A percentile compares a stretch with the other conserved stretches of the same genome.
phyloP scores from a whole-genome alignment of 768 basidiomycete genomes.

The Trametes meyenii region DNA sequence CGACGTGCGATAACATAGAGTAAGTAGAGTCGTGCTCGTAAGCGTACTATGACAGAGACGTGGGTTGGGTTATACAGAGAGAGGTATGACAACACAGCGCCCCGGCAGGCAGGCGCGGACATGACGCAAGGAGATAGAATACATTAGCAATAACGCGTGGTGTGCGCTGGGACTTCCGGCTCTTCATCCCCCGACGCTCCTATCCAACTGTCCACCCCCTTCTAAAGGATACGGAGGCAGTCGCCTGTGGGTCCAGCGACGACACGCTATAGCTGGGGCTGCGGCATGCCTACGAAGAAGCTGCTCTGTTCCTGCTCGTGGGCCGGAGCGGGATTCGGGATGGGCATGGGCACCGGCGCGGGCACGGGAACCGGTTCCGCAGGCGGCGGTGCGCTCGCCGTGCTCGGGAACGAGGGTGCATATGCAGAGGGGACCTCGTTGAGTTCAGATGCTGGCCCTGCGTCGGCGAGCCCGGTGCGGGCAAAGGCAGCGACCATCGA shows the following conservation, averaged over 20 bases:
- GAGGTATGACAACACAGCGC: constrained; percentile 9
- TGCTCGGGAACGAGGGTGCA: constrained; percentile 8
- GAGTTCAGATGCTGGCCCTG: neutral
- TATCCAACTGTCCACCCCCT: constrained; percentile 6
- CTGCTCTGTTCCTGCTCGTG: neutral
- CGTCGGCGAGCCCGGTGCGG: constrained; percentile 44
- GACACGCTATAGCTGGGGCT: constrained; percentile 2
- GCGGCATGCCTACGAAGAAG: constrained; percentile 14
- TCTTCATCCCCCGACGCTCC: neutral
- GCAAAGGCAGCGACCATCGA: constrained; percentile 81
- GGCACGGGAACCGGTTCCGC: constrained; percentile 14
- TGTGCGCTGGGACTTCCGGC: constrained; percentile 1
- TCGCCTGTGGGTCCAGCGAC: too few species aligned
- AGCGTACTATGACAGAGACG: constrained; percentile 18
- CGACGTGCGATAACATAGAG: constrained; percentile 3
- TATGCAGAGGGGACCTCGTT: constrained; percentile 6
- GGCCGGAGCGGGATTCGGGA: constrained; percentile 15
- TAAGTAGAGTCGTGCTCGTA: constrained; percentile 12
- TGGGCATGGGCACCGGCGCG: constrained; percentile 19
- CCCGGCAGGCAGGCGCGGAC: constrained; percentile 2
- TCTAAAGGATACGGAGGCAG: constrained; percentile 1
- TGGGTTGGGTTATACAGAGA: constrained; percentile 23
- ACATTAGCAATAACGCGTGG: constrained; percentile 27
- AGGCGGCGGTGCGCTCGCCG: constrained; percentile 16
- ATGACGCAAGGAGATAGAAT: constrained; percentile 22